These are phyloP conservation scores for Trichoderma koningiopsis DNA, from an alignment of 2,329 filamentous ascomycete species.

Conservation along the genomic window DNA sequence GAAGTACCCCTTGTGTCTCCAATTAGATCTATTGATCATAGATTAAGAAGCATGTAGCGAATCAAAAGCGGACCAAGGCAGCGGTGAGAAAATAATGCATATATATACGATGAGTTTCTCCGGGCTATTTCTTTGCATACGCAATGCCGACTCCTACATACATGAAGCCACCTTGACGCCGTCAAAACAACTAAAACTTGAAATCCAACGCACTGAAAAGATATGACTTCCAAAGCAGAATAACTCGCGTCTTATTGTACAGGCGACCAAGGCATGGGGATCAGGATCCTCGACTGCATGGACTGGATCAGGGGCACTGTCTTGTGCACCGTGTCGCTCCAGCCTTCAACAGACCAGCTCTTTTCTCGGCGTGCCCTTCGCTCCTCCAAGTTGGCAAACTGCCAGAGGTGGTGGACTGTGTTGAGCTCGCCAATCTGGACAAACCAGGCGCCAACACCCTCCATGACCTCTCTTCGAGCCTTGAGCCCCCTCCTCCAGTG, in stretches of 20 bases:
- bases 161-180: slow-evolving; percentile 33
- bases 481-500: slow-evolving; percentile 94
- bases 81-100: not conserved
- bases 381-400: slow-evolving; percentile 96
- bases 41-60: not conserved
- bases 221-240: slow-evolving; percentile 1
- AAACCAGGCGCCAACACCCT: slow-evolving; percentile 97
- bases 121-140: slow-evolving; percentile 18
- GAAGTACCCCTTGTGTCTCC: not conserved
- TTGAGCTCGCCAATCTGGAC: slow-evolving; percentile 97
- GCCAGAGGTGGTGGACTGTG: slow-evolving; percentile 97
- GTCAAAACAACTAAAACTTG: not conserved
- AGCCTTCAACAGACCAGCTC: slow-evolving; percentile 93
- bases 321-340: slow-evolving; percentile 97
- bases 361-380: slow-evolving; percentile 86
- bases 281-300: slow-evolving; percentile 92
- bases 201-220: slow-evolving; percentile 13
- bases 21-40: not conserved
- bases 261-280: slow-evolving; percentile 96
- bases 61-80: not conserved
- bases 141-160: slow-evolving; percentile 30
- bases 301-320: slow-evolving; percentile 94
- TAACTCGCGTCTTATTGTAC: slow-evolving; percentile 62
- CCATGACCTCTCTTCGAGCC: slow-evolving; percentile 94
- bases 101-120: slow-evolving; percentile 4